Evolutionary conservation across 1,139 yeast species (phyloP).

Genomic region (Wickerhamomyces sp.): DNA sequence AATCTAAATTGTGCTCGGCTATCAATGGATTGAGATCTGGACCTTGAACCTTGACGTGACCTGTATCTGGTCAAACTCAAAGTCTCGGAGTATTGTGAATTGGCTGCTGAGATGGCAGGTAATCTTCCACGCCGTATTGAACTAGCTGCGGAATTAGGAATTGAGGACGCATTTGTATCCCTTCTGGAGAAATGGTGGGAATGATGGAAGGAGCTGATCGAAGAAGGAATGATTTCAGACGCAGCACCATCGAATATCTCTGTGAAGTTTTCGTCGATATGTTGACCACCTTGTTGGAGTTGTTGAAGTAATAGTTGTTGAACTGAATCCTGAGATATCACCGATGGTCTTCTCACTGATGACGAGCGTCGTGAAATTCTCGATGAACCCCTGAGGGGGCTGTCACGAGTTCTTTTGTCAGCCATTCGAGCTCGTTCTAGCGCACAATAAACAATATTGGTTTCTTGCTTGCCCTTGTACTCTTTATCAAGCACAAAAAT

Average conservation of each 20-base stretch:
- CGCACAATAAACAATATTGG: no score
- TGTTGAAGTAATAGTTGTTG: no score
- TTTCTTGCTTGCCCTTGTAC: no score
- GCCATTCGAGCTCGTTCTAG: no score
- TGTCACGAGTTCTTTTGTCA: no score
- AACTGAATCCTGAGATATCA: slow-evolving; percentile 7
- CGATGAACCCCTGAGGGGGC: not conserved
- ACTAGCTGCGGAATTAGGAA: slow-evolving; percentile 22
- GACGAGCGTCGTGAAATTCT: slow-evolving; percentile 6
- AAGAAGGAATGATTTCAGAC: slow-evolving; percentile 83
- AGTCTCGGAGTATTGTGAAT: slow-evolving; percentile 23
- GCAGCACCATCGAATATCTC: slow-evolving; percentile 92
- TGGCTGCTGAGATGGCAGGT: slow-evolving; percentile 25
- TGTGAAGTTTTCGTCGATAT: slow-evolving; percentile 29
- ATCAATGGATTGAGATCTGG: slow-evolving; percentile 28
- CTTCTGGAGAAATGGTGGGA: slow-evolving; percentile 42
- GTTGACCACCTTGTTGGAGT: slow-evolving; percentile 1
- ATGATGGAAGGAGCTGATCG: slow-evolving; percentile 84
- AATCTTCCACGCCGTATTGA: slow-evolving; percentile 27
- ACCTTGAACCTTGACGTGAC: slow-evolving; percentile 26
- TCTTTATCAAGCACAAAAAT: no score
- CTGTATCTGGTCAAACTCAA: slow-evolving; percentile 19
- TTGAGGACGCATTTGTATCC: slow-evolving; percentile 26
- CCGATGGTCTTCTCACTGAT: slow-evolving; percentile 15
- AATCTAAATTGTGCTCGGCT: slow-evolving; percentile 48